A percentile compares a stretch with the other conserved stretches of the same genome.
These are phyloP conservation scores for Saksenaea vasiformis DNA, from an alignment of 371 early-diverging fungal species.

Conservation along the genomic window DNA sequence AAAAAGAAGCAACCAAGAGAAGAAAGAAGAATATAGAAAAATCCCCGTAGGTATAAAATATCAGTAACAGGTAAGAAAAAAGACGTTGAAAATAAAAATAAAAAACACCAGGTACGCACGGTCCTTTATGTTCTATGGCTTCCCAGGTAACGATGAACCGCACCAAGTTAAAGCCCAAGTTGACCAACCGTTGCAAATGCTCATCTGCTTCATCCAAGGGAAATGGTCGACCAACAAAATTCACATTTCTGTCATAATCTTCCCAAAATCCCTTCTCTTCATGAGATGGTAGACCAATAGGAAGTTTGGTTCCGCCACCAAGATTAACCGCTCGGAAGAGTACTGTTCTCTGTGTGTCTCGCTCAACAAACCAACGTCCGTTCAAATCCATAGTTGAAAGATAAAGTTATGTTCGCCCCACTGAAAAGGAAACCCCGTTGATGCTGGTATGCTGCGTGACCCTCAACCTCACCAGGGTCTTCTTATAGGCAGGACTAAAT, in stretches of 20 bases:
- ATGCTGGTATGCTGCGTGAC: background rate
- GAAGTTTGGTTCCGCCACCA: slow-evolving; percentile 64
- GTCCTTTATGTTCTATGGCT: slow-evolving; percentile 78
- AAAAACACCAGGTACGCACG: slow-evolving; percentile 48
- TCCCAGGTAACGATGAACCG: slow-evolving; percentile 87
- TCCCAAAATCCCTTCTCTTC: slow-evolving; percentile 54
- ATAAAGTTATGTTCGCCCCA: background rate
- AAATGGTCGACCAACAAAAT: slow-evolving; percentile 79
- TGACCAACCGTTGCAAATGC: slow-evolving; percentile 70
- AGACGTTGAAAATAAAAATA: background rate
- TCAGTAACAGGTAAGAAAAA: background rate
- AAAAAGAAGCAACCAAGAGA: too few relatives aligned
- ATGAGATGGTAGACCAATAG: slow-evolving; percentile 52
- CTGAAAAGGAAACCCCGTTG: background rate
- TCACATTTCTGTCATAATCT: slow-evolving; percentile 55
- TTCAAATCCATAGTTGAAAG: slow-evolving; percentile 42
- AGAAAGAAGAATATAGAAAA: too few relatives aligned
- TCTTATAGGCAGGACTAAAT: too few relatives aligned
- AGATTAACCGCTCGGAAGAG: slow-evolving; percentile 71
- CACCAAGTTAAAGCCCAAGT: slow-evolving; percentile 83
- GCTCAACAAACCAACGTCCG: slow-evolving; percentile 67
- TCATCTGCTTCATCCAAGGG: slow-evolving; percentile 82
- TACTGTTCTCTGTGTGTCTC: slow-evolving; percentile 51
- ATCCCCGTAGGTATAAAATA: background rate
- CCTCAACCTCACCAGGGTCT: background rate